Evolutionary conservation across 345 rosid species (phyloP), one percentile per base, ranked within the genome.

Genomic region (Limnanthes douglasii): DNA sequence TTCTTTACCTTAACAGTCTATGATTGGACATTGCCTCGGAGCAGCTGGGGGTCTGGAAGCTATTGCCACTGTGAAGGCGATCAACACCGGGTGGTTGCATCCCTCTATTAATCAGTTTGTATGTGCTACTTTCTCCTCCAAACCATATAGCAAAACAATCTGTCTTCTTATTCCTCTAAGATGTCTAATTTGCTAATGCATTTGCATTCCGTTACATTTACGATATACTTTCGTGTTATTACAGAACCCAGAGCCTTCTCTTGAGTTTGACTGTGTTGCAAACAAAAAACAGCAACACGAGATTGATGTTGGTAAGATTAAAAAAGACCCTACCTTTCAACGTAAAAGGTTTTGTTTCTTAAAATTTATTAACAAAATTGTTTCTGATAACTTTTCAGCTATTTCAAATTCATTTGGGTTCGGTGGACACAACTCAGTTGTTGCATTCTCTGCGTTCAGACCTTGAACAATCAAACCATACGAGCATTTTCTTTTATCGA

Each of bases 11-110:
- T 57, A 35, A 40, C 73, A 81, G 99, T 92, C 96, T 9, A 78
- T 92, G 96, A 85, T 92, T 38, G 99, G 99, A 37, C 99, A 92
- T 57, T 78, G 96, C 67, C 99, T 92, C 8, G 96, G 99, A 43
- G 94, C 99, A 39, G 80, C 96, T 19, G 94, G 99, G 39, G 99
- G 96, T 41, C 48, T 92, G 55, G 99, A 92, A 75, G 96, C 94
- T 45, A 85, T 85, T 36, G 99, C 95, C 25, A 57, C 70, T 1
- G 68, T 75, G 41, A 92, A 85, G 67, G 99, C 86, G 43, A 81
- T 92, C 31, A 85, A 33, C 47, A 81, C 94, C 8, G 94, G 99
- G 60, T 92, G 96, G 99, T 42, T 92, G 14, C 99, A 92, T 62
- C 99, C 99, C 41, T 50, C 66, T 2, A 78, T 85, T 53, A 92